Evolutionary conservation across 2,329 filamentous ascomycete species (phyloP), one percentile per base, ranked within the genome.

Genomic region (Colletotrichum sansevieriae): DNA sequence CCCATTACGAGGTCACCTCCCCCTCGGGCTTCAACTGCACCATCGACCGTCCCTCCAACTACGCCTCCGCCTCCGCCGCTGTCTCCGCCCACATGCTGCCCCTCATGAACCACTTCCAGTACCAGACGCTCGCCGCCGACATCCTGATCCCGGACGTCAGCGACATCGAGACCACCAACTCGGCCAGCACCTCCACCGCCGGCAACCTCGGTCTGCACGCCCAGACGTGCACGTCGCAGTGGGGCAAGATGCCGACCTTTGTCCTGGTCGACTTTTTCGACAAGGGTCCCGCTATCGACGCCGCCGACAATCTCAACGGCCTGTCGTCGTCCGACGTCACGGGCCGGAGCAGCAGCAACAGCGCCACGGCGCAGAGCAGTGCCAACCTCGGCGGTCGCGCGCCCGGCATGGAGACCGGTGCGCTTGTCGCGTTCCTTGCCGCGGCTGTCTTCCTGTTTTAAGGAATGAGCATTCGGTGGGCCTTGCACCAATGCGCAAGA

Each of bases 231-330:
- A 79, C 81, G 60, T 75, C 73, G 3, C 79, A 88, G 70, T 95
- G 91, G 83, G 85, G 85, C n/a, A 78, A 81, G 33, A 82, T 84
- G 57, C 92, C 93, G n/a, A 89, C 85, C 3, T 95, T 93, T 73
- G 85, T 93, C 20, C 84, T 96, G 10, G 92, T 95, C 1, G 93
- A 97, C 78, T 95, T 94, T 78, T 94, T 90, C 78, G 90, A 93
- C 76, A 84, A 90, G 68, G 92, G 91, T 0, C 88, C 91, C 0
- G 87, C 91, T 37, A 88, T 96, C 63, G 82, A 84, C 7, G 90
- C 90, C 0, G 90, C 92, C 2, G 93, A 96, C 78, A 78, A 74
- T 52, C 78, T 94, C 74, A 95, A 95, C 77, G 82, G 81, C 9
- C 79, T 90, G 63, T 65, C 65, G 33, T 58, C 47, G 3, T 79